These are phyloP conservation scores for Chaetomium globosum DNA, from an alignment of 2,329 filamentous ascomycete genomes.

Conservation along the genomic window DNA sequence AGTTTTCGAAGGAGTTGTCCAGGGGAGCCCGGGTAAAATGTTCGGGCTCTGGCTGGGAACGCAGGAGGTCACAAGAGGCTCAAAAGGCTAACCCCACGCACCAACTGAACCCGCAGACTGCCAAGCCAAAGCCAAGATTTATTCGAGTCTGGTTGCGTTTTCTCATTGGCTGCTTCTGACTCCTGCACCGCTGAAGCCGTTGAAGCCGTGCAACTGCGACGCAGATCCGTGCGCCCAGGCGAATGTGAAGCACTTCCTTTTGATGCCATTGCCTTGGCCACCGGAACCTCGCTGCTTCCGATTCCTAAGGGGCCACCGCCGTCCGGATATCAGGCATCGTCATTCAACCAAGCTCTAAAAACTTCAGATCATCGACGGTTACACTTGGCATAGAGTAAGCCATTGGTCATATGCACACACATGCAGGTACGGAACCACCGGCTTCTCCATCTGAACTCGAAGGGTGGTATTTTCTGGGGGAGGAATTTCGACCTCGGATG, in stretches of 20 bases:
- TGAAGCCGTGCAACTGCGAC: conserved; percentile 27
- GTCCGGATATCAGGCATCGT: background rate
- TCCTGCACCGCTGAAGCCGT: background rate
- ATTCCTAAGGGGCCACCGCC: conserved; percentile 6
- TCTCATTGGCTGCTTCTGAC: conserved; percentile 15
- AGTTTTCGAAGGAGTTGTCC: background rate
- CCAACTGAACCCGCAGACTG: background rate
- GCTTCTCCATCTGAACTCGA: background rate
- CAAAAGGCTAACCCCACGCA: conserved; percentile 13
- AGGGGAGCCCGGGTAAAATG: conserved; percentile 25
- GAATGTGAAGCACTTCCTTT: conserved; percentile 26
- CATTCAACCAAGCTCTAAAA: background rate
- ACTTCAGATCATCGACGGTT: background rate
- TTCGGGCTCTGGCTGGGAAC: conserved; percentile 4
- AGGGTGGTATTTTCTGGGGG: too few species aligned
- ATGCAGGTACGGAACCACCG: background rate
- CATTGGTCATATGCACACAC: background rate
- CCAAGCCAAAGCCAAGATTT: conserved; percentile 26
- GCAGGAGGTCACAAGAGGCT: conserved; percentile 17
- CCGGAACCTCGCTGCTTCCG: conserved; percentile 29
- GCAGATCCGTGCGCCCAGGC: conserved; percentile 25
- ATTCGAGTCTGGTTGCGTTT: rapidly evolving
- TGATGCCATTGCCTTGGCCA: conserved; percentile 21
- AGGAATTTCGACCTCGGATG: background rate
- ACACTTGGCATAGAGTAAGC: background rate